A percentile compares a stretch with the other conserved stretches of the same genome.
Evolutionary conservation across 352 stramenopile genomes (phyloP).

Genomic region (Plasmopara muralis): DNA sequence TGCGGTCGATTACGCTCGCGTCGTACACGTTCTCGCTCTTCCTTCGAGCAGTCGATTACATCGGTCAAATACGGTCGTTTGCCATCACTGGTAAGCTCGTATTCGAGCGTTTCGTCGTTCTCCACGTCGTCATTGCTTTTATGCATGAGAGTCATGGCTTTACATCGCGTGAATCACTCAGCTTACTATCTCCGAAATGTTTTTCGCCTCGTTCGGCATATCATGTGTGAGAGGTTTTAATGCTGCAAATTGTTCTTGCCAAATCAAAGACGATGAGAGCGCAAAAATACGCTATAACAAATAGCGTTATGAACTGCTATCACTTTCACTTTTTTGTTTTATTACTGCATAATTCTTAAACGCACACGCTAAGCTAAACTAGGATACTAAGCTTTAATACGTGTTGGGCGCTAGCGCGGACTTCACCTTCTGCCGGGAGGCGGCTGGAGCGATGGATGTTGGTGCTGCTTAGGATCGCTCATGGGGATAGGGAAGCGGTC

Average conservation of each 20-base stretch:
- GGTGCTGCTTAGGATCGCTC: conserved; percentile 67
- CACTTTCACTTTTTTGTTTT: no score
- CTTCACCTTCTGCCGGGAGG: conserved; percentile 57
- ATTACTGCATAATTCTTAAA: conserved; percentile 12
- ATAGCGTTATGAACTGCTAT: no score
- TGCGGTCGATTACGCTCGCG: conserved; percentile 74
- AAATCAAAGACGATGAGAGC: no score
- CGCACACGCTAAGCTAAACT: conserved; percentile 31
- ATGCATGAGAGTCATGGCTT: conserved; percentile 15
- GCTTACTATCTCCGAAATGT: no score
- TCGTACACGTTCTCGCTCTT: conserved; percentile 62
- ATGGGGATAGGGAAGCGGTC: conserved; percentile 72
- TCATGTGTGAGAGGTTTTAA: no score
- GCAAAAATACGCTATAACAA: no score
- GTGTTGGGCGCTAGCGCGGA: conserved; percentile 17
- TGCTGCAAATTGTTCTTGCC: no score
- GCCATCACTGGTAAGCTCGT: conserved; percentile 35
- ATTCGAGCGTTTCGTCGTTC: conserved; percentile 28
- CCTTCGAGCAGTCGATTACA: conserved; percentile 46
- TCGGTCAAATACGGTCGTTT: conserved; percentile 33
- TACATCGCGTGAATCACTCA: conserved; percentile 19
- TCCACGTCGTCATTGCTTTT: conserved; percentile 35
- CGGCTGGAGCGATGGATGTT: conserved; percentile 58
- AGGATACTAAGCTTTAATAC: conserved; percentile 24
- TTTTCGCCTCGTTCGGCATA: no score